Base-by-base conservation (phyloP, 2,329 filamentous ascomycete genomes). In the Aspergillus tanneri region DNA sequence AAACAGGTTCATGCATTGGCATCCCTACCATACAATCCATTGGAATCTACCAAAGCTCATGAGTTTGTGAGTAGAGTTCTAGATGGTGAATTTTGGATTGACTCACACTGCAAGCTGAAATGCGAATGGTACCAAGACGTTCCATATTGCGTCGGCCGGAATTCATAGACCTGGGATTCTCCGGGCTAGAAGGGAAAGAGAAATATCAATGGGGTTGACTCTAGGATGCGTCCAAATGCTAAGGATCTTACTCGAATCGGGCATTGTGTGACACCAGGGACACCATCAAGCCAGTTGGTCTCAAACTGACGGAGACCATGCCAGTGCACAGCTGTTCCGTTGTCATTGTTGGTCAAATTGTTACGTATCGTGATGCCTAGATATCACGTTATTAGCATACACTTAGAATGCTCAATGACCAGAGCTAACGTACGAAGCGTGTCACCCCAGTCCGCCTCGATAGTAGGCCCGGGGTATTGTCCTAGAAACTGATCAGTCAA, bases 151-250 rank as follows among this genome's bases (percentile, higher is more conserved):
- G 56, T 57, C 7, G 65, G 63, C 35, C 58, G 47, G 53, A 49
- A 67, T n/a, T 52, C 52, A 41, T 69, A 70, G 7, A 63, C 70
- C 43, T 64, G 65, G 8, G 54, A 56, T 5, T 56, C 47, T 8
- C 64, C 64, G 4, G 65, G 66, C 11, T 65, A 60, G 43, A 64
- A n/a, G n/a, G n/a, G n/a, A n/a, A n/a, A n/a, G n/a, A n/a, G n/a
- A n/a, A n/a, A n/a, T n/a, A n/a, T n/a, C n/a, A n/a, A n/a, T n/a
- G n/a, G n/a, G n/a, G n/a, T n/a, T n/a, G n/a, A n/a, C n/a, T n/a
- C n/a, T n/a, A n/a, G n/a, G n/a, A n/a, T n/a, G n/a, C n/a, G n/a
- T n/a, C n/a, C n/a, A n/a, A n/a, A n/a, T n/a, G n/a, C n/a, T n/a
- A n/a, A n/a, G n/a, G n/a, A n/a, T n/a, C n/a, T n/a, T n/a, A n/a